phyloP scores from a whole-genome alignment of 176 grass and related monocot genomes.

The Panicum miliaceum region DNA sequence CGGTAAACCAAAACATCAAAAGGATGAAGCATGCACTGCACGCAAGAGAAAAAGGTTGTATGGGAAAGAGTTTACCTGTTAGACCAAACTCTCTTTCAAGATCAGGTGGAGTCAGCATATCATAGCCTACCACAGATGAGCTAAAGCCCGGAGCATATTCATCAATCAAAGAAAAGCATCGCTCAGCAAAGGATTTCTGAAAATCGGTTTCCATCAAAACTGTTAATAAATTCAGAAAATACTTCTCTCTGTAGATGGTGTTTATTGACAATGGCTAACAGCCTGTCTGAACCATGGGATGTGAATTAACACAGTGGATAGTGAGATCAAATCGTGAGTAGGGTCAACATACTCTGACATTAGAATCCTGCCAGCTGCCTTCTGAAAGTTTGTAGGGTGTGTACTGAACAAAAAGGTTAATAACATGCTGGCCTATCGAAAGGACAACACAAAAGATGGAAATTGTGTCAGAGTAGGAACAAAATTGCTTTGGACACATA shows the following conservation, averaged over 20 bases:
- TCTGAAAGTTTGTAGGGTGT: constrained; percentile 84
- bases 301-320: background rate
- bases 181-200: constrained; percentile 90
- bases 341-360: constrained; percentile 80
- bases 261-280: constrained; percentile 10
- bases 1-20: background rate
- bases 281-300: background rate
- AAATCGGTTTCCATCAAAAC: constrained; percentile 43
- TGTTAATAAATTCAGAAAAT: constrained; percentile 37
- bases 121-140: constrained; percentile 86
- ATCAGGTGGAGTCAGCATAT: constrained; percentile 95
- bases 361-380: constrained; percentile 85
- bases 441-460: constrained; percentile 35
- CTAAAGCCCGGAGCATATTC: constrained; percentile 92
- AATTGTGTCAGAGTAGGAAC: constrained; percentile 3
- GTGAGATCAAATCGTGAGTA: constrained; percentile 28
- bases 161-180: constrained; percentile 95
- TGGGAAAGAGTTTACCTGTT: constrained; percentile 56
- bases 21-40: background rate
- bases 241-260: background rate
- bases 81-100: constrained; percentile 95
- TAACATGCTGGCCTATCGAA: constrained; percentile 84
- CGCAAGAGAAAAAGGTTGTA: background rate
- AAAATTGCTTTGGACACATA: constrained; percentile 26
- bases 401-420: constrained; percentile 98